Evolutionary conservation across 306 rosid species (phyloP).

Genomic region (Cajanus cajan): DNA sequence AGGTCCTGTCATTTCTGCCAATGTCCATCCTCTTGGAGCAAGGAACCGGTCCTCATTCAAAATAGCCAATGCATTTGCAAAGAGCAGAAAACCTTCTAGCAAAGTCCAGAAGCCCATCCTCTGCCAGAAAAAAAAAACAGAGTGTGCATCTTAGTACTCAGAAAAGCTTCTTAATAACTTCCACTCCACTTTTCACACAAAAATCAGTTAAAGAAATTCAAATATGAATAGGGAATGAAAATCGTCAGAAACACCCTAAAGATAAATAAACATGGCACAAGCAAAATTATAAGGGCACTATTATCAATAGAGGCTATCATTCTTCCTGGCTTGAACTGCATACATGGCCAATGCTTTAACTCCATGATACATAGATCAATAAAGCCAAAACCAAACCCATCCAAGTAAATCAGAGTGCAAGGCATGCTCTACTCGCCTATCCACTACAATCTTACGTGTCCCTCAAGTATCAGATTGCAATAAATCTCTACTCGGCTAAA

Average conservation of each 20-base stretch:
- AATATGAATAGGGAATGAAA: neutral
- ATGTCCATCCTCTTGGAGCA: slow-evolving; percentile 78
- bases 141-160: slow-evolving; percentile 5
- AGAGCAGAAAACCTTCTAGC: slow-evolving; percentile 66
- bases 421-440: neutral
- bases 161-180: neutral
- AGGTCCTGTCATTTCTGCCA: slow-evolving; percentile 54
- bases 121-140: slow-evolving; percentile 26
- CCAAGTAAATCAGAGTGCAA: neutral
- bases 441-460: too few species aligned
- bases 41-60: slow-evolving; percentile 89
- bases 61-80: slow-evolving; percentile 77
- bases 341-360: neutral
- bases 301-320: neutral
- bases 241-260: neutral
- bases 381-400: neutral
- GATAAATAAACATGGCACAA: neutral
- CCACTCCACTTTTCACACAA: neutral
- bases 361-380: neutral
- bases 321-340: neutral
- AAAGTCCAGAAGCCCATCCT: slow-evolving; percentile 75
- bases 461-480: neutral
- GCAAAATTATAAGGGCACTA: neutral
- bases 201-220: neutral
- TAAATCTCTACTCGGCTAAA: neutral